These are phyloP conservation scores for Venturia effusa DNA, from an alignment of 2,329 filamentous ascomycete species.

Conservation along the genomic window DNA sequence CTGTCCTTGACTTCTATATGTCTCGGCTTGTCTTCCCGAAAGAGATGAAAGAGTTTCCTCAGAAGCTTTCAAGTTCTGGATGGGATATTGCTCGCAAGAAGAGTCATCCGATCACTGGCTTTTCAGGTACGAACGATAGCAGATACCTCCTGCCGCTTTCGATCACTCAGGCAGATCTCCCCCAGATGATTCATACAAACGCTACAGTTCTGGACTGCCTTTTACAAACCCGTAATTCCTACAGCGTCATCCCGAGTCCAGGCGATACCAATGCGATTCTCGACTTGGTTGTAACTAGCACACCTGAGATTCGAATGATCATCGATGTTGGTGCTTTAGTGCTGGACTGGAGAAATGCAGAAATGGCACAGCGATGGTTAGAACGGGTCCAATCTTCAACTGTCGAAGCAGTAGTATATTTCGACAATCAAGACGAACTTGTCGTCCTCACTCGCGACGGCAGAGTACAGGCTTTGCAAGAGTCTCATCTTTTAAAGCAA, in stretches of 20 bases:
- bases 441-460: slow-evolving; percentile 41
- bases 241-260: slow-evolving; percentile 16
- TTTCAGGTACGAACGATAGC: slow-evolving; percentile 60
- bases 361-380: slow-evolving; percentile 47
- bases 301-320: slow-evolving; percentile 43
- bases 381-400: slow-evolving; percentile 12
- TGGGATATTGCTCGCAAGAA: slow-evolving; percentile 51
- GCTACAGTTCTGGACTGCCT: slow-evolving; percentile 53
- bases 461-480: slow-evolving; percentile 38
- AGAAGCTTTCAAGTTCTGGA: slow-evolving; percentile 53
- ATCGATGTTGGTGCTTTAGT: slow-evolving; percentile 63
- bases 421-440: slow-evolving; percentile 45
- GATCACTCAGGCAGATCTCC: slow-evolving; percentile 46
- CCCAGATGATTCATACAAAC: slow-evolving; percentile 51
- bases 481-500: slow-evolving; percentile 47
- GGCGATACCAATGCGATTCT: slow-evolving; percentile 32
- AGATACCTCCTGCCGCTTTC: slow-evolving; percentile 44
- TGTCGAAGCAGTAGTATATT: slow-evolving; percentile 44
- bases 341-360: slow-evolving; percentile 48
- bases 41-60: slow-evolving; percentile 50
- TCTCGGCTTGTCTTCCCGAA: slow-evolving; percentile 47
- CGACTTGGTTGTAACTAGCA: slow-evolving; percentile 27
- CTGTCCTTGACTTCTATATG: slow-evolving; percentile 54
- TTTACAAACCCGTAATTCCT: slow-evolving; percentile 40
- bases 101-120: slow-evolving; percentile 47